Evolutionary conservation across 2,329 filamentous ascomycete genomes (phyloP), one percentile per base, ranked within the genome.

Genomic region (Phoma herbarum): DNA sequence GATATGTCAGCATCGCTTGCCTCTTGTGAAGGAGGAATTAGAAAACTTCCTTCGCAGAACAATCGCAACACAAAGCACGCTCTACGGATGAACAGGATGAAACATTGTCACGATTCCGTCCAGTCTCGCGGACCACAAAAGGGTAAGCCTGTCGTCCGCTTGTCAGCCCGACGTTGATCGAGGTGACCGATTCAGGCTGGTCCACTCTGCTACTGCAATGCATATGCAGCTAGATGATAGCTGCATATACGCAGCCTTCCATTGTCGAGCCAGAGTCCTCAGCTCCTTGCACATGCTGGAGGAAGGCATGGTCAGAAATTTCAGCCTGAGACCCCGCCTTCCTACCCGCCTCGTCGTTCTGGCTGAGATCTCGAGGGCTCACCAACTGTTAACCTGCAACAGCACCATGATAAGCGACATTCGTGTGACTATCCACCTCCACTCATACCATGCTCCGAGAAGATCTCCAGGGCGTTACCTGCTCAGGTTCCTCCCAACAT

Each of bases 161-260:
- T 55, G 65, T 61, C 45, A 61, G 60, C 67, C 62, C 61, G 62
- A 65, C 61, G 65, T 57, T 54, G 48, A 54, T 59, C 52, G 44
- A 58, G 45, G 63, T 64, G 59, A 66, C 61, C 64, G 65, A 60
- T 61, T 60, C 54, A 58, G 48, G 53, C 56, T 55, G 55, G 55
- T 57, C 64, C 67, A 63, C 70, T 67, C 69, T 70, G 62, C 72
- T 69, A 69, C 50, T 58, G 60, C 55, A 59, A 20, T 74, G 73
- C 73, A 76, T 75, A 76, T 76, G 73, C 73, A 67, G 70, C 73
- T 75, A 76, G 71, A 67, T 66, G 51, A 66, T 68, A 58, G 71
- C 58, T 69, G 72, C 72, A 74, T 74, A 53, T 62, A 61, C 56
- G 64, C 68, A 67, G 66, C 62, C 60, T 69, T 68, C 70, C 62